Evolutionary conservation across 129 eudicot species (phyloP), one percentile per base, ranked within the genome.

Genomic region (Flaveria sonorensis): DNA sequence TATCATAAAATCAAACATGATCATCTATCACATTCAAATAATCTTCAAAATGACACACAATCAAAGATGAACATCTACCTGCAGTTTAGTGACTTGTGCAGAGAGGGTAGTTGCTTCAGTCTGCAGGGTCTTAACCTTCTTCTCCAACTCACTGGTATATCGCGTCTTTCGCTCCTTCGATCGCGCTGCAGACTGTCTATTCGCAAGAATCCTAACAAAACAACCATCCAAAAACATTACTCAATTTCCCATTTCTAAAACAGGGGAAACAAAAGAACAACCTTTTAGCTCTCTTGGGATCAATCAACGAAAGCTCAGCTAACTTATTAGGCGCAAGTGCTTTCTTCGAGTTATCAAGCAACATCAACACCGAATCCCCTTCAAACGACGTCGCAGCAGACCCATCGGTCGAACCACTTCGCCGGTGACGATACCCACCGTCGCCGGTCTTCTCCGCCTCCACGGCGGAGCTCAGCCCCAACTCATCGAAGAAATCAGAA

Each of bases 261-360:
- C 23, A 53, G 21, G 10, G 61, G n/a, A 48, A 28, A 24, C 16
- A 14, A 72, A 51, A 39, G 1, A 19, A 7, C 32, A 69, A 92
- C 98, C 98, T 90, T 81, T 90, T 92, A 68, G 98, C 98, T 81
- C 92, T 84, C 53, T 90, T 90, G 60, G 98, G 98, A 63, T 92
- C 98, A 78, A 90, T 78, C 68, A 92, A 80, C 52, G 98, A 87
- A 61, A 92, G 96, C 53, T 92, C 87, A 75, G 98, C 98, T 0
- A 90, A 79, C 12, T 77, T 85, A 82, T 92, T 90, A 66, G 94
- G 87, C 0, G 83, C 87, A 80, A 88, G 81, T 15, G 94, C 89
- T 70, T 88, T 92, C 87, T 90, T 92, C 2, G 84, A 68, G 18
- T 75, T 81, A 75, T 83, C 84, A 64, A 81, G 45, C 80, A 74